A percentile compares a stretch with the other conserved stretches of the same genome.
Conservation (phyloP, 2,329 filamentous ascomycete genomes). For the Scolecobasidium constrictum region DNA sequence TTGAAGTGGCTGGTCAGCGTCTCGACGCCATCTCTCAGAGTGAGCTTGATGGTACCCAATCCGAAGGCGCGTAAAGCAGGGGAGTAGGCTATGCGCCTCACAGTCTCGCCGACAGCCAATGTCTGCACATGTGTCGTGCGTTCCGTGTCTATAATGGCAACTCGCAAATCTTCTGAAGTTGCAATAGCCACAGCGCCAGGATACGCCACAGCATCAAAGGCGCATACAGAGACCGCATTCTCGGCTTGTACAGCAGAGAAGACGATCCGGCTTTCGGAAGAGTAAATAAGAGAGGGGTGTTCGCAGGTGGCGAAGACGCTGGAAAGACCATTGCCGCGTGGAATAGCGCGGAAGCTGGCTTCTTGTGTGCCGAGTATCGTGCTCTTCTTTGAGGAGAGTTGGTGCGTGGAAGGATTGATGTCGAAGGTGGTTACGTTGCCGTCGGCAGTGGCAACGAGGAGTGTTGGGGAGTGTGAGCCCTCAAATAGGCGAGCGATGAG, state of each 20-base stretch:
- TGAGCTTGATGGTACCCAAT: constrained; percentile 71
- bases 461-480: constrained; percentile 50
- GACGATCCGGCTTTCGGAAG: constrained; percentile 72
- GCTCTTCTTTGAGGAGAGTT: constrained; percentile 63
- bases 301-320: constrained; percentile 92
- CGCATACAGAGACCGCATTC: constrained; percentile 68
- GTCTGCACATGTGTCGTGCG: constrained; percentile 81
- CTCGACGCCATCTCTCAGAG: constrained; percentile 61
- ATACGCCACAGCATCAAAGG: constrained; percentile 73
- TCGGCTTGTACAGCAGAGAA: constrained; percentile 92
- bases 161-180: constrained; percentile 62
- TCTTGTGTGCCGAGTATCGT: constrained; percentile 79
- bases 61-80: constrained; percentile 70
- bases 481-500: constrained; percentile 66
- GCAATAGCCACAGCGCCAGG: constrained; percentile 73
- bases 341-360: constrained; percentile 68
- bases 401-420: constrained; percentile 49
- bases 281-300: constrained; percentile 88
- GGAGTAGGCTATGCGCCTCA: constrained; percentile 80
- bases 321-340: constrained; percentile 52
- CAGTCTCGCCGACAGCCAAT: constrained; percentile 67
- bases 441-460: constrained; percentile 87
- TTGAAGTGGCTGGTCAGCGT: constrained; percentile 69
- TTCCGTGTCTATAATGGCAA: constrained; percentile 73
- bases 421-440: constrained; percentile 80